Base-by-base conservation (phyloP, 2,329 filamentous ascomycete genomes). In the Dothideomycetes sp. region DNA sequence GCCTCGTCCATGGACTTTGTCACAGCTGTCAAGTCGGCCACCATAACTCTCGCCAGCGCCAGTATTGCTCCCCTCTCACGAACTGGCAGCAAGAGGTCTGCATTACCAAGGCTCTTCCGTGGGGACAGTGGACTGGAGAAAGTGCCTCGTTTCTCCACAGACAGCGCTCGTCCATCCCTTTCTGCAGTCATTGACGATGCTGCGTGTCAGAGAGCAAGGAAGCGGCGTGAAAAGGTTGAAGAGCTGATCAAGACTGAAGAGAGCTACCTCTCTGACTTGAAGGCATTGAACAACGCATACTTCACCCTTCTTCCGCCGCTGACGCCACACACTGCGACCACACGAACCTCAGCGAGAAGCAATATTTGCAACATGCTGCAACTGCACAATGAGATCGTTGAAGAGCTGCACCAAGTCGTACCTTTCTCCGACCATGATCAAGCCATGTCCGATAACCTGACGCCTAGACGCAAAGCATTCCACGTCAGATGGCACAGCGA, bases 191-290 rank as follows among this genome's bases (percentile, higher is more conserved):
- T 79, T 9, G 86, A 94, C 49, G 73, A 80, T 44, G 78, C 71
- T 20, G 79, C 82, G n/a, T 73, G 74, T 29, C 74, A 79, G 49
- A 76, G 88, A 39, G 76, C 85, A 2, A 62, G 83, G 15, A 82
- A 87, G 53, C 76, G 91, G 46, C 77, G 85, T 11, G 78, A 80
- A 47, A 78, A 94, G 27, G 63, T 96, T 24, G 84, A 91, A 55
- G 91, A 96, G 62, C 67, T 96, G 36, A 77, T 95, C 46, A 74
- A 66, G 43, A 94, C 88, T 0, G 91, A 96, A 60, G 83, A 91
- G 57, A 78, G 81, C 53, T 96, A 96, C 57, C 80, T 96, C 51
- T 77, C 80, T 12, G 89, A 94, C 53, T 63, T 96, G 44, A 85
- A 85, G 52, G 86, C 91, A 49, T 68, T 96, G 45, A 82, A 83